Evolutionary conservation across 495 filamentous ascomycete genomes (phyloP), one percentile per base, ranked within the genome.

Genomic region (Schizothecium vesticola): DNA sequence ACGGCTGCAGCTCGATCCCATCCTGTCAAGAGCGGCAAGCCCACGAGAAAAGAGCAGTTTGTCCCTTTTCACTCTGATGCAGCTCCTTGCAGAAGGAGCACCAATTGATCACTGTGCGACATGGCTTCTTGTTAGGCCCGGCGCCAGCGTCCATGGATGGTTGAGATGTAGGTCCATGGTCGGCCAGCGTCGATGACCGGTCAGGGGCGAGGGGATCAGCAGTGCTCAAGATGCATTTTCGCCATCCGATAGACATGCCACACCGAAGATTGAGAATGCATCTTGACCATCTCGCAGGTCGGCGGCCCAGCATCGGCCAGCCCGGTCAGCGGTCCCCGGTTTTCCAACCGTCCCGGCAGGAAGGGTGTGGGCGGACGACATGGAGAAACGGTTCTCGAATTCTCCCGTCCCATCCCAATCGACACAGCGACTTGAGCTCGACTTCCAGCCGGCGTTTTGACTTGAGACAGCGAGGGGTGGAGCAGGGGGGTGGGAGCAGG

Each of bases 1-100:
- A 63, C 16, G 61, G 1, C 43, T 55, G 29, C 16, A 36, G 19
- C 31, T 64, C 7, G 5, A 43, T 64, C 61, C 43, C 63, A 19
- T 65, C 55, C 63, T 65, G 63, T 65, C 43, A 58, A 28, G 63
- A 51, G 36, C 56, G 23, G 22, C 29, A 33, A n/a, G 25, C 36
- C 25, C 36, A 23, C 10, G 56, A 43, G 43, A 43, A 43, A 51
- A 65, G 22, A n/a, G 24, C n/a, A 51, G 55, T n/a, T 43, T 29
- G 29, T n/a, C 24, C n/a, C 43, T 25, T 21, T 12, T 25, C 7
- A 8, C 22, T 56, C 26, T 31, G 25, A 13, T 56, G 63, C 63
- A 56, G 63, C 63, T 56, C 33, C 12, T 12, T 65, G 63, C 63
- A 63, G 61, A 51, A 25, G 61, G 22, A 21, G 23, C 58, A 31